Base-by-base conservation (phyloP, 2,329 filamentous ascomycete species). In the Dothideomycetidae sp. region DNA sequence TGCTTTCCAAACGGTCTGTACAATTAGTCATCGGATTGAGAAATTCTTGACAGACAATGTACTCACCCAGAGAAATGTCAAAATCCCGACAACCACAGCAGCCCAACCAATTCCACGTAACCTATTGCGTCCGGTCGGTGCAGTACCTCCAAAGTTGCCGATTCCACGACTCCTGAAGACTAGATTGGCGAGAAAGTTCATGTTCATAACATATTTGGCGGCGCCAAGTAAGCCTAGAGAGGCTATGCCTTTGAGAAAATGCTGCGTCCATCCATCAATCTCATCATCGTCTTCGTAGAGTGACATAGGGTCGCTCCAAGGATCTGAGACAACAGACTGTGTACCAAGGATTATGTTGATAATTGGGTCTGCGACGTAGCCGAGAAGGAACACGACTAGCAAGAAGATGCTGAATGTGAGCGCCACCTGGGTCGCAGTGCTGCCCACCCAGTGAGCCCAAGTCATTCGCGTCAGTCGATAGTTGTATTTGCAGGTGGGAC, bases 351-450 rank as follows among this genome's bases (percentile, higher is more conserved):
- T 93, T 17, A 93, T 62, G 49, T 85, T 82, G 56, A 96, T 78
- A 42, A 96, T 83, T 1, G 86, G 86, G 57, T 96, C 86, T 42
- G 86, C 88, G 46, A 96, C 61, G 51, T 94, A 96, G 29, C 90
- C 90, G 39, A 96, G 73, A 1, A 82, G 28, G 52, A 93, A 96
- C 16, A 93, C 68, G 36, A 77, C 70, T 30, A 76, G 44, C 23
- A 84, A 40, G 46, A 94, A 71, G 44, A 93, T 79, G 13, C 67
- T 34, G 2, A 82, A 47, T 1, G 88, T 94, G 48, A 96, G 63
- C 1, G 61, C 53, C 18, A 83, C 62, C 52, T 92, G 80, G 3
- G 79, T 66, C 39, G 70, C 56, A 39, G 54, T 55, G 45, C 64
- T 67, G 33, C 58, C 61, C 46, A 69, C 57, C 60, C 75, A 75